Evolutionary conservation across 2,329 filamentous ascomycete species (phyloP), one percentile per base, ranked within the genome.

Genomic region (Cladosporium phlei): DNA sequence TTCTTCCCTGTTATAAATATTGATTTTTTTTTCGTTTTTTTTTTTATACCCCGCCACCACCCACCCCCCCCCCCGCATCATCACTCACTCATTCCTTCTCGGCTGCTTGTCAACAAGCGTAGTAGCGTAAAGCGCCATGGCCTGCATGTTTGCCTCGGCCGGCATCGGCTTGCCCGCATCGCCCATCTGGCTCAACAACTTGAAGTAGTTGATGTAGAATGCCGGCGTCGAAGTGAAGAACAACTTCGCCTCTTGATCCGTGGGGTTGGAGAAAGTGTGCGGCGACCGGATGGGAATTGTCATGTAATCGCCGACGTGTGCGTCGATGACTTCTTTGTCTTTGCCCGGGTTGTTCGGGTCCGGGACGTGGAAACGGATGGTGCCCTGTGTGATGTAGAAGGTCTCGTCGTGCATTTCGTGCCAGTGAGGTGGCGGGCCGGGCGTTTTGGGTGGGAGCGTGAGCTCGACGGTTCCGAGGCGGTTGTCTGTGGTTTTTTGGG

Each of bases 371-470:
- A 79, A 78, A 30, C 74, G 70, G 16, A 79, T 65, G 2, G 61
- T 70, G 5, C 76, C 76, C 45, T 71, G 62, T 1, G 70, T 76
- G n/a, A 78, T 67, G 33, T 78, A 69, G 63, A 79, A 80, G 6
- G 73, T 77, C 63, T 76, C 71, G 52, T 80, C 76, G 61, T 80
- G 74, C 76, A 78, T 78, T 54, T 78, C 71, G 55, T 79, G 73
- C 71, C 71, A 78, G 59, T 76, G 72, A 1, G 70, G 65, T 33
- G 71, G 71, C 1, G 75, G 73, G 1, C 73, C 74, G 1, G 65
- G 54, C 1, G 69, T 73, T 16, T 69, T 62, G 7, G 73, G 65
- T 7, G 73, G 70, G 27, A 78, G 60, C n/a, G 67, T 74, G 47
- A 76, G 67, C 55, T 73, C 70, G 24, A 72, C 69, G 33, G 64